Evolutionary conservation across 345 rosid species (phyloP).

Genomic region (Citrus unshiu): DNA sequence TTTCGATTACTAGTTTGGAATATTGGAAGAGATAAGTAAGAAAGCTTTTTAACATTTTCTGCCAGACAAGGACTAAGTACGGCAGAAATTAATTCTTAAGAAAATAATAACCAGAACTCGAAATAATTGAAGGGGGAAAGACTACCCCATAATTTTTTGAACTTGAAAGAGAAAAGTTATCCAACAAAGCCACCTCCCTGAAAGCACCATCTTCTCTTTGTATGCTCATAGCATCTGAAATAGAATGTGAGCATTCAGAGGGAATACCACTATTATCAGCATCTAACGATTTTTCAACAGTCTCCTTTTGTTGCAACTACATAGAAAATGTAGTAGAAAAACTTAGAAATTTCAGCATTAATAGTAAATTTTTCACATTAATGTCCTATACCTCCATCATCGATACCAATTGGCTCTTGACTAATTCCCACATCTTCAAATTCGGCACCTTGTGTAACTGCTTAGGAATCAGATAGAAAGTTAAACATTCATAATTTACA

Average conservation of each 20-base stretch:
- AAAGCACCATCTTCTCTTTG: slow-evolving; percentile 10
- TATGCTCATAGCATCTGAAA: slow-evolving; percentile 2
- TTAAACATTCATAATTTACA: background rate
- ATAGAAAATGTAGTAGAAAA: background rate
- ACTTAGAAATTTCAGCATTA: background rate
- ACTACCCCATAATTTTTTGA: slow-evolving; percentile 25
- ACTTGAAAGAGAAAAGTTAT: slow-evolving; percentile 19
- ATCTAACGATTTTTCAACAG: slow-evolving; percentile 10
- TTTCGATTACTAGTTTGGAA: background rate
- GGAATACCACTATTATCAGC: slow-evolving; percentile 12
- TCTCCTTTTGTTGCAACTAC: slow-evolving; percentile 4
- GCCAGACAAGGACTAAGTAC: background rate
- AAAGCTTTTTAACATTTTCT: background rate
- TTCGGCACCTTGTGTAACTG: slow-evolving; percentile 11
- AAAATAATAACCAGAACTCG: background rate
- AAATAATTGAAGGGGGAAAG: background rate
- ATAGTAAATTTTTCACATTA: background rate
- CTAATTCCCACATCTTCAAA: background rate
- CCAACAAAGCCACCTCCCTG: slow-evolving; percentile 8
- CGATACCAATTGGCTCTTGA: slow-evolving; percentile 14
- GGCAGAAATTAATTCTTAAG: background rate
- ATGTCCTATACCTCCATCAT: slow-evolving; percentile 12
- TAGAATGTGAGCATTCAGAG: background rate
- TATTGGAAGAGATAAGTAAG: background rate
- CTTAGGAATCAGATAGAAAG: background rate